Conservation (phyloP, 2,329 filamentous ascomycete species). For the Neofusicoccum umdonicola region DNA sequence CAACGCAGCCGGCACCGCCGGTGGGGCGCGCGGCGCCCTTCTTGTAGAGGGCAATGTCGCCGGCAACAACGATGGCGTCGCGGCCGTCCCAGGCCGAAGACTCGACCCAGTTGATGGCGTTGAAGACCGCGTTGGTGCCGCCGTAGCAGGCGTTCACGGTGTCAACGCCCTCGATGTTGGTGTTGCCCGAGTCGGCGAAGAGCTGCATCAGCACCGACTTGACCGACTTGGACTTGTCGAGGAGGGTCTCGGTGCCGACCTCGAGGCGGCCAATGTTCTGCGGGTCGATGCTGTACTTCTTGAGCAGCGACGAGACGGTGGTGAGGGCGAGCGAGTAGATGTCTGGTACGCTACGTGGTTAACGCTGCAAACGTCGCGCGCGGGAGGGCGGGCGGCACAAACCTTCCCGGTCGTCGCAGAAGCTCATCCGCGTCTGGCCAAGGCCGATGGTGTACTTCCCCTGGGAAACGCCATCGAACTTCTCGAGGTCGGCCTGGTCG, state of each 20-base stretch:
- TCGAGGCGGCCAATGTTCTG: slow-evolving; percentile 52
- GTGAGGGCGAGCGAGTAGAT: slow-evolving; percentile 55
- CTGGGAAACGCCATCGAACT: slow-evolving; percentile 53
- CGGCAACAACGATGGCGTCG: slow-evolving; percentile 52
- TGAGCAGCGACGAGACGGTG: slow-evolving; percentile 50
- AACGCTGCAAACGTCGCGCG: not conserved
- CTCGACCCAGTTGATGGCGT: slow-evolving; percentile 54
- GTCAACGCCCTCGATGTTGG: slow-evolving; percentile 54
- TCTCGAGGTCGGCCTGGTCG: slow-evolving; percentile 53
- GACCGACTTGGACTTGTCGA: slow-evolving; percentile 57
- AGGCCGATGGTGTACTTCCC: slow-evolving; percentile 57
- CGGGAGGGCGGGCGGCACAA: slow-evolving; percentile 19
- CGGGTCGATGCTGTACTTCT: slow-evolving; percentile 53
- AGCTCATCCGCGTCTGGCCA: slow-evolving; percentile 56
- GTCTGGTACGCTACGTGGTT: slow-evolving; percentile 34
- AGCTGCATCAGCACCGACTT: slow-evolving; percentile 56
- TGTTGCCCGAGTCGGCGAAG: slow-evolving; percentile 52
- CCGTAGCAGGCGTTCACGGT: slow-evolving; percentile 56
- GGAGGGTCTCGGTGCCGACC: slow-evolving; percentile 54
- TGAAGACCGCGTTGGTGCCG: slow-evolving; percentile 55
- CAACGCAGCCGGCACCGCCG: slow-evolving; percentile 53
- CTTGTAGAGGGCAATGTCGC: slow-evolving; percentile 55
- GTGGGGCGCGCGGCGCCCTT: slow-evolving; percentile 54
- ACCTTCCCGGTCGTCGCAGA: slow-evolving; percentile 56
- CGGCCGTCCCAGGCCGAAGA: slow-evolving; percentile 54